Conservation (phyloP, 2,329 filamentous ascomycete species). For the Thelonectria discophora region DNA sequence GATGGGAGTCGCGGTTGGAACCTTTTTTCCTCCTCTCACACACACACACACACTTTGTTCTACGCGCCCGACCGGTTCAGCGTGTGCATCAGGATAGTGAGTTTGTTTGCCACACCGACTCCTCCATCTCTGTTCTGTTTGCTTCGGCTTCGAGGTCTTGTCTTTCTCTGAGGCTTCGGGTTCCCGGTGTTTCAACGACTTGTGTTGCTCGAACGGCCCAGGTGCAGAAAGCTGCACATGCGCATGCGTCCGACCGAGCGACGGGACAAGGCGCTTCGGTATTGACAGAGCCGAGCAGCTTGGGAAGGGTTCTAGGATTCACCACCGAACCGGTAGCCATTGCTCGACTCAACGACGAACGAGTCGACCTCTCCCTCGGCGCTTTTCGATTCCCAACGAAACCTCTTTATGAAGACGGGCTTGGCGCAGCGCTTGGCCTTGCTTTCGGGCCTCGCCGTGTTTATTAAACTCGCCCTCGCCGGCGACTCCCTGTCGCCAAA, state of each 20-base stretch:
- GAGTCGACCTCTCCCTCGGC: neutral
- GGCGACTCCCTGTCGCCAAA: slow-evolving; percentile 46
- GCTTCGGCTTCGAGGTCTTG: neutral
- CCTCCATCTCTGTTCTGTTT: neutral
- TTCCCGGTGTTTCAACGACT: too few species aligned
- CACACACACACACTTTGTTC: neutral
- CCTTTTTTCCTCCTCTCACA: slow-evolving; percentile 3
- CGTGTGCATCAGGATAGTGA: neutral
- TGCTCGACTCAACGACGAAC: neutral
- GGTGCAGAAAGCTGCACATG: neutral
- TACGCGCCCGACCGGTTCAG: slow-evolving; percentile 14
- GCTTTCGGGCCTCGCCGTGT: slow-evolving; percentile 44
- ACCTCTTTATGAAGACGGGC: slow-evolving; percentile 41
- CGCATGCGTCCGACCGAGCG: neutral
- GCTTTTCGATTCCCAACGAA: too few species aligned
- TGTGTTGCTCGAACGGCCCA: neutral
- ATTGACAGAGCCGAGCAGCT: neutral
- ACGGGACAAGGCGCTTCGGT: neutral
- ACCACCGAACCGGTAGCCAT: neutral
- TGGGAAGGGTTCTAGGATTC: neutral
- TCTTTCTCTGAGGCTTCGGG: too few species aligned
- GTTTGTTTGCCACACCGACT: slow-evolving; percentile 3
- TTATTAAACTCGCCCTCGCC: too few species aligned
- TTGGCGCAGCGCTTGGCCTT: slow-evolving; percentile 40
- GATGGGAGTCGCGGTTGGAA: neutral